Base-by-base conservation (phyloP, 768 basidiomycete genomes). In the Candolleomyces eurysporus region DNA sequence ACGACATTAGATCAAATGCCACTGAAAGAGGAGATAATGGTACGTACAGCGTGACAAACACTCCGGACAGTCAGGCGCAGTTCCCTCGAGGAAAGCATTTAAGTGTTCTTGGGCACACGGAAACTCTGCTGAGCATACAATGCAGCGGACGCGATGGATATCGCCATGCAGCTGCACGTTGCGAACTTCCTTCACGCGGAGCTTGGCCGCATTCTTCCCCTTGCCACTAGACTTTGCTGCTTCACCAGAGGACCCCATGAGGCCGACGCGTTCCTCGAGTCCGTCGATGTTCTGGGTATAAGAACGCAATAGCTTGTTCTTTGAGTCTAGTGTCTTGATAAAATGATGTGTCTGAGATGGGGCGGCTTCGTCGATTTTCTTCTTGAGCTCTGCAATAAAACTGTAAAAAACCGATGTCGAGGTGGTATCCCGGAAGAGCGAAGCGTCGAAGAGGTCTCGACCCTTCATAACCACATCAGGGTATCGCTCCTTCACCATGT, bases 201-300 rank as follows among this genome's bases (percentile, higher is more conserved):
- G 74, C 69, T 85, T 93, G 14, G 77, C 75, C 31, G 53, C 53
- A 32, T 55, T 55, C 69, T 91, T 93, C 16, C 89, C 86, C 68
- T 89, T 91, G n/a, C 81, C 80, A 21, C 70, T 78, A 0, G 72
- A 72, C 60, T 77, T 79, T 4, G 77, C 82, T 8, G 79, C 82
- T 49, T 82, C 78, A 64, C 83, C 84, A 2, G 88, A 84, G 62
- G 82, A 87, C 48, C 91, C 83, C 42, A 85, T 75, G 7, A 99
- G 79, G 1, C 96, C 96, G 0, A 85, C 85, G 58, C 81, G 80
- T 67, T 87, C 89, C 70, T 99, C 97, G 13, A 99, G 76, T 11
- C 94, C 96, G 74, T 99, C 97, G 49, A 99, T 96, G 71, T 99
- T 99, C 75, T 99, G 97, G 0, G 97, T 98, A 73, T 98, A 99